Evolutionary conservation across 1,284 basidiomycete species (phyloP), one percentile per base, ranked within the genome.

Genomic region (Fomes fomentarius): DNA sequence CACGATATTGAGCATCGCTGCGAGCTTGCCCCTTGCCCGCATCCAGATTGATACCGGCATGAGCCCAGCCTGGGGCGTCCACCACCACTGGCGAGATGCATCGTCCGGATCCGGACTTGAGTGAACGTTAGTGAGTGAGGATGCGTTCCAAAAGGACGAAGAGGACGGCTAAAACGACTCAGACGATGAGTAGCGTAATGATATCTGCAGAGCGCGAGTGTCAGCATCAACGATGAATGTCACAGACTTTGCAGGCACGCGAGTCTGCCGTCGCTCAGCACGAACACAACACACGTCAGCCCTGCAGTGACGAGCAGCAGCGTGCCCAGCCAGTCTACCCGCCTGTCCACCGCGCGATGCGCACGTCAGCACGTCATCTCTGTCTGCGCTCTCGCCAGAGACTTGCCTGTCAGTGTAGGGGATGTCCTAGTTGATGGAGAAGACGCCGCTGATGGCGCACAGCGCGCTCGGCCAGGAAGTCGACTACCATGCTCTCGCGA

Each of bases 251-350:
- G n/a, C n/a, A n/a, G n/a, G 0, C 85, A 79, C 0, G 89, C 91
- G 10, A 80, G 73, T 40, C 83, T 80, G 1, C 89, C 93, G 64
- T 93, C 84, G 41, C 87, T 85, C 1, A 96, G 79, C 0, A 87
- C 84, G 64, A 95, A 96, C 12, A 91, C 80, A 57, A 96, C 77
- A 2, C 95, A 75, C 0, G 91, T 85, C 12, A 96, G 75, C 0
- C 91, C 93, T 0, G 77, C 68, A 0, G 91, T 94, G 41, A 93
- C 78, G 28, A 95, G 71, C 17, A n/a, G n/a, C n/a, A 83, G 73
- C 0, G 89, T 89, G 4, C 94, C 94, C 19, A 92, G 65, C 90
- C 91, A 95, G 25, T 9, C 3, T 24, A 30, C 64, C n/a, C 38
- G 62, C 63, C n/a, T n/a, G n/a, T n/a, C n/a, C n/a, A n/a, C n/a